Percentiles rank a stretch among this genome's conserved stretches.
These are phyloP conservation scores for Curvularia sp. DNA, from an alignment of 2,329 filamentous ascomycete genomes.

Conservation along the genomic window DNA sequence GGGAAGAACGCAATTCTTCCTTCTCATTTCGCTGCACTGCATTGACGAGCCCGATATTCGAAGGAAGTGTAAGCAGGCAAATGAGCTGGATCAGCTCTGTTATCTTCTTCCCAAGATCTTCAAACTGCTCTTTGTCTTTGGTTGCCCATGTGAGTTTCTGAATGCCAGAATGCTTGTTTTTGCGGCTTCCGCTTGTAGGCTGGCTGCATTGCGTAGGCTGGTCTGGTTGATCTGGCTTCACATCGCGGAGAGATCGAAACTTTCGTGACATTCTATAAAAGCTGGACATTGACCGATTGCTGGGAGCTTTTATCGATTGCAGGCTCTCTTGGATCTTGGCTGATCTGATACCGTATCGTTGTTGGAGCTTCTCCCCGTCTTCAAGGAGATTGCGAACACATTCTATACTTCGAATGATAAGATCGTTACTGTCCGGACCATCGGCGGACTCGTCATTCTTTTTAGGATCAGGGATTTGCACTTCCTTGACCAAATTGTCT, in stretches of 20 bases:
- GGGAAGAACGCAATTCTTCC: background rate
- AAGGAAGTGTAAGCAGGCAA: background rate
- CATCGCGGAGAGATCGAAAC: background rate
- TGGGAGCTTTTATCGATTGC: too few relatives aligned
- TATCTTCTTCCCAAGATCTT: background rate
- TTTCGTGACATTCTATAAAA: background rate
- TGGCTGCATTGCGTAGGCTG: too few relatives aligned
- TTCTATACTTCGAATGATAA: too few relatives aligned
- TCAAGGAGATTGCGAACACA: background rate
- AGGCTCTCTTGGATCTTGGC: background rate
- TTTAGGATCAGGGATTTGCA: background rate
- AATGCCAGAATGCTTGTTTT: background rate
- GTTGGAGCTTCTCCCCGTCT: background rate
- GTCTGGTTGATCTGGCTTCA: background rate
- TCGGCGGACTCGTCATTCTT: too few relatives aligned
- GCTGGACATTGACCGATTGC: background rate
- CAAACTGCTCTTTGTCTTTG: slow-evolving; percentile 7
- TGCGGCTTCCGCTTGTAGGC: fast-evolving
- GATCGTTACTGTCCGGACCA: too few relatives aligned
- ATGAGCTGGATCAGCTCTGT: background rate
- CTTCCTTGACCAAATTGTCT: background rate
- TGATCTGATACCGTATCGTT: background rate
- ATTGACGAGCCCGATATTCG: background rate
- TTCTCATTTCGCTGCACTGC: background rate
- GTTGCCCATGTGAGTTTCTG: slow-evolving; percentile 1